Evolutionary conservation across 371 early-diverging fungal species (phyloP), one percentile per base, ranked within the genome.

Genomic region (Syncephalastrum monosporum): DNA sequence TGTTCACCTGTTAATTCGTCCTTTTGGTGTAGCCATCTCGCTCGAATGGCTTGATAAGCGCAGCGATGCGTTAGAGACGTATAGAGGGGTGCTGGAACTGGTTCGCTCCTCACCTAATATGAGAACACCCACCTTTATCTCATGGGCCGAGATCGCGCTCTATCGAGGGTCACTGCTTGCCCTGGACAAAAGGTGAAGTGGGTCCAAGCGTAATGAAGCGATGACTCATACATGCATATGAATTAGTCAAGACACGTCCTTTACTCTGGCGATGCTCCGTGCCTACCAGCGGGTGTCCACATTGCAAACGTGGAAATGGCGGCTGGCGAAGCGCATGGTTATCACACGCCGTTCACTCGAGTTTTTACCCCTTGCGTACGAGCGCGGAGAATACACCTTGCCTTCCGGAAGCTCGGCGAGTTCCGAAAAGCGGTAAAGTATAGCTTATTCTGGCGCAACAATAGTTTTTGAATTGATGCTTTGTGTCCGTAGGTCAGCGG

Each of bases 71-170:
- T 3, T 29, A 29, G 29, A 29, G 3, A 29, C 29, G 4, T 29
- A 29, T 7, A 29, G 7, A 29, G 29, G 29, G 6, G 29, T 29
- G 29, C 7, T 29, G 29, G 6, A 29, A 7, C 29, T 29, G 6
- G 29, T 29, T 3, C 29, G 29, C 7, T 29, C 29, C 7, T 29
- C 29, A 29, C 29, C 29, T 6, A 29, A 29, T 7, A 1, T 29
- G 6, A 29, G 7, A 29, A 29, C 29, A 29, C 29, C 29, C 29
- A 29, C 6, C 7, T 29, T 29, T 29, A 60, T 71, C 12, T 76
- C 82, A 49, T 89, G 91, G 89, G 66, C 82, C 8, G 90, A 91
- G 55, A 82, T 84, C 51, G 85, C 87, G 7, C 69, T 91, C 50
- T 91, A 89, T 59, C 79, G 88, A 38, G 82, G 79, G 0, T 67